phyloP scores from a whole-genome alignment of 2,329 filamentous ascomycete genomes.

The Monilinia aucupariae region DNA sequence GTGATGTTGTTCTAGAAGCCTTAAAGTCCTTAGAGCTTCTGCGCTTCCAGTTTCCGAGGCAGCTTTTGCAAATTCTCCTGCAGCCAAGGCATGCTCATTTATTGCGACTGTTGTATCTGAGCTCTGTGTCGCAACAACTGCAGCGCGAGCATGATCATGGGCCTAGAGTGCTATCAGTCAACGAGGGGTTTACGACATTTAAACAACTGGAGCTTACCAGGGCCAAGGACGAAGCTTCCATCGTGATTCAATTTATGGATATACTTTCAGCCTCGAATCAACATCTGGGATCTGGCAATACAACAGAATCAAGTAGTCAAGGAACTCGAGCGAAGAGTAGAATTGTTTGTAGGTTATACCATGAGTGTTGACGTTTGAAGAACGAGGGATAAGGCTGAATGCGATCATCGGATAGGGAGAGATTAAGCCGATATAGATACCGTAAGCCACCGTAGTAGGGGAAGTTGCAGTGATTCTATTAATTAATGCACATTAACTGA shows the following conservation, averaged over 20 bases:
- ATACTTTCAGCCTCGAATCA: not conserved
- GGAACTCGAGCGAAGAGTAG: not conserved
- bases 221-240: slow-evolving; percentile 66
- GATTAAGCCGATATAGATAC: too few species aligned
- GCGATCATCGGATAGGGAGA: not conserved
- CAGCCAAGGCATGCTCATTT: slow-evolving; percentile 81
- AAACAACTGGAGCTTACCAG: slow-evolving; percentile 43
- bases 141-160: slow-evolving; percentile 82
- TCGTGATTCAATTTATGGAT: slow-evolving; percentile 34
- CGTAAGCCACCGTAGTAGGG: too few species aligned
- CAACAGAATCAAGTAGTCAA: not conserved
- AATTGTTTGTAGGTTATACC: not conserved
- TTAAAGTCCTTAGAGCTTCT: slow-evolving; percentile 77
- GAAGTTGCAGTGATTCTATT: too few species aligned
- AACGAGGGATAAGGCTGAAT: not conserved
- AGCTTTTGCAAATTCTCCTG: slow-evolving; percentile 80
- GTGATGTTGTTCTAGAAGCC: slow-evolving; percentile 83
- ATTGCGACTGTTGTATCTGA: slow-evolving; percentile 74
- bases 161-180: slow-evolving; percentile 48
- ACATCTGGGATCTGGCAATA: too few species aligned
- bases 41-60: slow-evolving; percentile 62
- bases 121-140: slow-evolving; percentile 64
- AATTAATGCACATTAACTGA: too few species aligned
- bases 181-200: slow-evolving; percentile 15
- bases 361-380: not conserved